phyloP scores from a whole-genome alignment of 768 basidiomycete genomes.

The Lactifluus hygrophoroides region DNA sequence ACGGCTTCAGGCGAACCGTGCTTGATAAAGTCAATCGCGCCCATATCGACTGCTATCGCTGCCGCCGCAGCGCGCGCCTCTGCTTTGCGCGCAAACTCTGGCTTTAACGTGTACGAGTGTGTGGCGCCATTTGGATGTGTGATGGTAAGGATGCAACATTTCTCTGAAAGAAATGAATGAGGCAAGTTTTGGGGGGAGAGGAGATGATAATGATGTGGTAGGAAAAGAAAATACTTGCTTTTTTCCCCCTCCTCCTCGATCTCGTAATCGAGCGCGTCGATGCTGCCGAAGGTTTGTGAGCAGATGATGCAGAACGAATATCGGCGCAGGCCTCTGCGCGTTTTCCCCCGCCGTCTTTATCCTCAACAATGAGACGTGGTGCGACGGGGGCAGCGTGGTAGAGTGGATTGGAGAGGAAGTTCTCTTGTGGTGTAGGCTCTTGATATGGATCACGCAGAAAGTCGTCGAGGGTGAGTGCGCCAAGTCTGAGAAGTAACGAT shows the following conservation, averaged over 20 bases:
- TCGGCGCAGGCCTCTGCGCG: constrained; percentile 3
- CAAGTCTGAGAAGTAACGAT: constrained; percentile 11
- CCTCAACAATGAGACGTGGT: not conserved
- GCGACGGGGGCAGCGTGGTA: constrained; percentile 4
- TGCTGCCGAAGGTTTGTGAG: constrained; percentile 23
- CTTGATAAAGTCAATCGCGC: constrained; percentile 50
- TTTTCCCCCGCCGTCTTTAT: constrained; percentile 3
- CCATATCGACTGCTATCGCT: constrained; percentile 46
- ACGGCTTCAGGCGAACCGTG: constrained; percentile 34
- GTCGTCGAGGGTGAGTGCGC: constrained; percentile 16
- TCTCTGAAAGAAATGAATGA: constrained; percentile 30
- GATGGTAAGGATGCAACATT: constrained; percentile 55
- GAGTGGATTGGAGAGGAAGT: constrained; percentile 9
- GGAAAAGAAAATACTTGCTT: constrained; percentile 1
- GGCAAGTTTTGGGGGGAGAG: not conserved
- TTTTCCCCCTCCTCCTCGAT: constrained; percentile 16
- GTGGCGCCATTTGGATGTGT: constrained; percentile 43
- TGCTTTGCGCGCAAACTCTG: constrained; percentile 34
- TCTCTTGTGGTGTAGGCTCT: constrained; percentile 4
- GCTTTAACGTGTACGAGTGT: constrained; percentile 47
- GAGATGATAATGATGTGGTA: not conserved
- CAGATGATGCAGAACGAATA: constrained; percentile 23
- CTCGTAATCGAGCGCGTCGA: constrained; percentile 21
- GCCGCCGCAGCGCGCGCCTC: constrained; percentile 51
- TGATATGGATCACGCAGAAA: constrained; percentile 14